phyloP scores from a whole-genome alignment of 208 protist genomes.

The Leishmania mexicana region DNA sequence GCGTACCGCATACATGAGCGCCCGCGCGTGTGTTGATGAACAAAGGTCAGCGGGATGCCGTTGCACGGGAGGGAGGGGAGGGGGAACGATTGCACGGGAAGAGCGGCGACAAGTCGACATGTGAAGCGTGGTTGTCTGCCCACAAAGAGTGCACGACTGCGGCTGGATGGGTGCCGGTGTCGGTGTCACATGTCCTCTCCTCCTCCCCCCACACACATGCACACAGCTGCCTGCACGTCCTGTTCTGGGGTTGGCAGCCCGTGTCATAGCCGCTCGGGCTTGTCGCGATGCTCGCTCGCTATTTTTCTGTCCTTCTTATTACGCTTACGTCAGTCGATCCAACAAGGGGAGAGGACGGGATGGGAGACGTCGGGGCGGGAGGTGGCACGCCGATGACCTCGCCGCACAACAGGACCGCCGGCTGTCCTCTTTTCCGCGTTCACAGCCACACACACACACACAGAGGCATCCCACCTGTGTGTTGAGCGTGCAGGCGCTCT shows the following conservation, averaged over 20 bases:
- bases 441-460: background rate
- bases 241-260: no score
- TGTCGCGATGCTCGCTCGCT: background rate
- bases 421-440: background rate
- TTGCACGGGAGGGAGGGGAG: background rate
- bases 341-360: background rate
- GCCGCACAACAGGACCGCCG: background rate
- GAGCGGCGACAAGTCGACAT: background rate
- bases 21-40: no score
- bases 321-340: background rate
- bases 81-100: background rate
- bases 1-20: background rate
- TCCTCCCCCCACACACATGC: background rate
- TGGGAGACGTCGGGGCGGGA: no score
- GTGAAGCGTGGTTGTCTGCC: background rate
- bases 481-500: background rate
- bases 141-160: background rate
- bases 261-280: no score
- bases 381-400: background rate
- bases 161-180: background rate
- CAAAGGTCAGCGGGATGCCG: no score
- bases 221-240: background rate
- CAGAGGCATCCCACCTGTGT: background rate
- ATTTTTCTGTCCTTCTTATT: background rate
- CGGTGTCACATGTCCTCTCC: no score